Evolutionary conservation across 371 early-diverging fungal genomes (phyloP).

Genomic region (Coemansia sp.): DNA sequence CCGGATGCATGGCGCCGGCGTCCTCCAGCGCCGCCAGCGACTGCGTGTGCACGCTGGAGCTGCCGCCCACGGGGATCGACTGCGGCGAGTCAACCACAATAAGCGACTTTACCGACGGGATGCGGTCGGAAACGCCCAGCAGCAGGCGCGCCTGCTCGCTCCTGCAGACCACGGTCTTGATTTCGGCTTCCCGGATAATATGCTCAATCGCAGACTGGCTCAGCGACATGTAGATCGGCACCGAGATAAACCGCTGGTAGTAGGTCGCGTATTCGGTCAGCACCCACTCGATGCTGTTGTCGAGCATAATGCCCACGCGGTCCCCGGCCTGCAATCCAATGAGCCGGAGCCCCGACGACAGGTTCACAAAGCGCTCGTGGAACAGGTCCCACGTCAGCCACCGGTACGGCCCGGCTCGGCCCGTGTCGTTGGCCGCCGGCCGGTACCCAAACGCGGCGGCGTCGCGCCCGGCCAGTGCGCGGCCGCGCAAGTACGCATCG

Average conservation of each 20-base stretch:
- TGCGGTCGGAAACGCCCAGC: conserved; percentile 58
- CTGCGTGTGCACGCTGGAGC: conserved; percentile 2
- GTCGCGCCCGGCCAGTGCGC: conserved; percentile 22
- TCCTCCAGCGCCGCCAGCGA: conserved; percentile 55
- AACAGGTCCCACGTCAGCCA: conserved; percentile 65
- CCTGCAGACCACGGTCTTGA: conserved; percentile 68
- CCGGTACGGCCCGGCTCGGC: conserved; percentile 54
- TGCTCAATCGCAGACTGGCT: conserved; percentile 71
- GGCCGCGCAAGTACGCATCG: conserved; percentile 37
- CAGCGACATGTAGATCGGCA: conserved; percentile 95
- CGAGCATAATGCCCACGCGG: conserved; percentile 68
- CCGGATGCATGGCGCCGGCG: conserved; percentile 60
- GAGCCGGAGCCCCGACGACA: conserved; percentile 61
- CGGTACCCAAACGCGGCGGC: conserved; percentile 39
- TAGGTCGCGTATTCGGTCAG: conserved; percentile 54
- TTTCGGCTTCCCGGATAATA: conserved; percentile 69
- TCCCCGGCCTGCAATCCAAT: conserved; percentile 43
- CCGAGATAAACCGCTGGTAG: conserved; percentile 60
- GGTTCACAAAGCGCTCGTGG: conserved; percentile 59
- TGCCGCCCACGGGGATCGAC: conserved; percentile 8
- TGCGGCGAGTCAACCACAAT: conserved; percentile 57
- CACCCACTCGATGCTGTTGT: conserved; percentile 89
- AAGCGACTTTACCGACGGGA: conserved; percentile 59
- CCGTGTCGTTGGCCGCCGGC: conserved; percentile 45
- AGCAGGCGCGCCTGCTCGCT: conserved; percentile 67